Conservation (phyloP, 2,329 filamentous ascomycete species). For the Alternaria conjuncta region DNA sequence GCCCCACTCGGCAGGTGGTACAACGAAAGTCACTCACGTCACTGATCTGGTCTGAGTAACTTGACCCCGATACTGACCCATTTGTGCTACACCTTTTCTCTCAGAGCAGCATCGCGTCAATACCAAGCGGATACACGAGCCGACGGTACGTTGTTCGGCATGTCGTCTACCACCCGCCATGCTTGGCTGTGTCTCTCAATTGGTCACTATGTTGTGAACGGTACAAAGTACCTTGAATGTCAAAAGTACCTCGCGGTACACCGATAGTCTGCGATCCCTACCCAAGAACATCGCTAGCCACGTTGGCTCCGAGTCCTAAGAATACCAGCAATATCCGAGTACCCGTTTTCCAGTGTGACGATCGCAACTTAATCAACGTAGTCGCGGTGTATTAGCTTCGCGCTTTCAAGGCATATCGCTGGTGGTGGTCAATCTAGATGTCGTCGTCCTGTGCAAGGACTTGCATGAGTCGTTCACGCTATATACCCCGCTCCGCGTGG, state of each 20-base stretch:
- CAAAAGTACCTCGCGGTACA: neutral
- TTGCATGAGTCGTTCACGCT: neutral
- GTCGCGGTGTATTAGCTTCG: neutral
- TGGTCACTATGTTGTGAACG: neutral
- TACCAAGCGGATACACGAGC: slow-evolving; percentile 7
- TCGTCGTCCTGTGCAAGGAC: neutral
- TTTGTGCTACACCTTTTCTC: slow-evolving; percentile 1
- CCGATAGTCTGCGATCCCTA: neutral
- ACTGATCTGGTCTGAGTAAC: slow-evolving; percentile 4
- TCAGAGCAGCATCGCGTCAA: slow-evolving; percentile 4
- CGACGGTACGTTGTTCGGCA: slow-evolving; percentile 5
- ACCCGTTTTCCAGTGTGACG: neutral
- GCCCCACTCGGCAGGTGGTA: slow-evolving; percentile 13
- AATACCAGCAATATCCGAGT: neutral
- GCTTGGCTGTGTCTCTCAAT: neutral
- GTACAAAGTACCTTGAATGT: neutral
- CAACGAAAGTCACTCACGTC: slow-evolving; percentile 15
- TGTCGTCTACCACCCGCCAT: neutral
- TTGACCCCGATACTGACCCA: slow-evolving; percentile 5
- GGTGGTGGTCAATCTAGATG: neutral
- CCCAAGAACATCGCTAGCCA: neutral
- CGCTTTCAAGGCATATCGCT: neutral
- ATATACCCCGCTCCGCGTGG: neutral
- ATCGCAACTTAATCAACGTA: neutral
- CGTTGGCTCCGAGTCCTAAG: neutral